phyloP scores from a whole-genome alignment of 2,329 filamentous ascomycete species.

The Ascochyta viciae-villosae region DNA sequence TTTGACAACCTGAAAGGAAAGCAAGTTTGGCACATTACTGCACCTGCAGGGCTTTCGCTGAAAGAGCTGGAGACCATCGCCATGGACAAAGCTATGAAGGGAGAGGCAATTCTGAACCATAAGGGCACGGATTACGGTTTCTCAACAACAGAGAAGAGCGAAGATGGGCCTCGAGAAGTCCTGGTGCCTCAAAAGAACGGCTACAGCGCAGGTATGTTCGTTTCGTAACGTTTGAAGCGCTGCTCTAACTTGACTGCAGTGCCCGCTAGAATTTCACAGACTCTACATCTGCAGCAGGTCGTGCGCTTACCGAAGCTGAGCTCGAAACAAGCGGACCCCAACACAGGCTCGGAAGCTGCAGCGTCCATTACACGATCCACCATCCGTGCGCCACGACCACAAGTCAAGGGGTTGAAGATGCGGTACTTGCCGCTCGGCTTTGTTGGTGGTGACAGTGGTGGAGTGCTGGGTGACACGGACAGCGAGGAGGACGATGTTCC shows the following conservation, averaged over 20 bases:
- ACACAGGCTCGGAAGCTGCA: conserved; percentile 50
- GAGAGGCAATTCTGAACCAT: conserved; percentile 66
- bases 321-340: conserved; percentile 51
- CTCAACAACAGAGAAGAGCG: conserved; percentile 58
- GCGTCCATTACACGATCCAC: conserved; percentile 56
- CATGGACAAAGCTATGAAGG: conserved; percentile 63
- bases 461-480: conserved; percentile 52
- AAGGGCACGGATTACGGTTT: conserved; percentile 70
- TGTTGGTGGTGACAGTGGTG: conserved; percentile 51
- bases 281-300: conserved; percentile 70
- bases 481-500: conserved; percentile 49
- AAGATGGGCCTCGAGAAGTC: conserved; percentile 64
- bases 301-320: conserved; percentile 59
- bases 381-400: conserved; percentile 64
- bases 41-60: conserved; percentile 73
- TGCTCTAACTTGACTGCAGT: conserved; percentile 29
- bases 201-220: conserved; percentile 62
- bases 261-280: conserved; percentile 58
- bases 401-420: conserved; percentile 71
- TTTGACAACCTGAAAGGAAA: conserved; percentile 71
- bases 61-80: conserved; percentile 70
- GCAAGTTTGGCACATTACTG: conserved; percentile 82
- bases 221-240: neutral
- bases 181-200: conserved; percentile 66
- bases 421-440: conserved; percentile 73